Percentiles rank a stretch among this genome's conserved stretches.
Conservation (phyloP, 306 rosid species). For the Cucumis hystrix region DNA sequence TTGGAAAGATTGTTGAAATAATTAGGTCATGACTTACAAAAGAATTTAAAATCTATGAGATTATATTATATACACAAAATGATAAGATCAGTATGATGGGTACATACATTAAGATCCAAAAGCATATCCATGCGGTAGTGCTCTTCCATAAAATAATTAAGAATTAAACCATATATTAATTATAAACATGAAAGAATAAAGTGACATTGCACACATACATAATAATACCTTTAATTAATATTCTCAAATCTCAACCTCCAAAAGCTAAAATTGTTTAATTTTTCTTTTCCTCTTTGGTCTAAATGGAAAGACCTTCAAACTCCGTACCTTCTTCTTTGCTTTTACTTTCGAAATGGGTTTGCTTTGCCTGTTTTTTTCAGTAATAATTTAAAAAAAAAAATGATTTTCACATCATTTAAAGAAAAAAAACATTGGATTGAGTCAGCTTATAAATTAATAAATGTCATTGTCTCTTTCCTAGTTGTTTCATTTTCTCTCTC, state of each 20-base stretch:
- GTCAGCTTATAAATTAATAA: constrained; percentile 6
- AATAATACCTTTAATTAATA: neutral
- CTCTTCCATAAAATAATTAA: neutral
- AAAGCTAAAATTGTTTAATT: neutral
- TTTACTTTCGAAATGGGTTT: neutral
- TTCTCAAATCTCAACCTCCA: neutral
- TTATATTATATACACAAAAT: neutral
- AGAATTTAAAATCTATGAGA: neutral
- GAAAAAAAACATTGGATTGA: constrained; percentile 10
- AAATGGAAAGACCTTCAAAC: neutral
- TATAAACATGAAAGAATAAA: neutral
- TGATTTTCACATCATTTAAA: constrained; percentile 2
- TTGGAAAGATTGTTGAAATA: neutral
- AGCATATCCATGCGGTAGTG: neutral
- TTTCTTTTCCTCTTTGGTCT: neutral
- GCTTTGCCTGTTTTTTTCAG: neutral
- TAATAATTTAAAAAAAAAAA: neutral
- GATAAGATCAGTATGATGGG: neutral
- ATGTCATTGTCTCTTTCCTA: neutral
- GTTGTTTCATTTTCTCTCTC: constrained; percentile 5
- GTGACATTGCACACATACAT: neutral
- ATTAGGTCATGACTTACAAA: neutral
- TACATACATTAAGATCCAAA: neutral
- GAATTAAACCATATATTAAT: neutral
- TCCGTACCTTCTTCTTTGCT: neutral